Base-by-base conservation (phyloP, 805 yeast genomes). In the Wilhelminamyces savonicus region DNA sequence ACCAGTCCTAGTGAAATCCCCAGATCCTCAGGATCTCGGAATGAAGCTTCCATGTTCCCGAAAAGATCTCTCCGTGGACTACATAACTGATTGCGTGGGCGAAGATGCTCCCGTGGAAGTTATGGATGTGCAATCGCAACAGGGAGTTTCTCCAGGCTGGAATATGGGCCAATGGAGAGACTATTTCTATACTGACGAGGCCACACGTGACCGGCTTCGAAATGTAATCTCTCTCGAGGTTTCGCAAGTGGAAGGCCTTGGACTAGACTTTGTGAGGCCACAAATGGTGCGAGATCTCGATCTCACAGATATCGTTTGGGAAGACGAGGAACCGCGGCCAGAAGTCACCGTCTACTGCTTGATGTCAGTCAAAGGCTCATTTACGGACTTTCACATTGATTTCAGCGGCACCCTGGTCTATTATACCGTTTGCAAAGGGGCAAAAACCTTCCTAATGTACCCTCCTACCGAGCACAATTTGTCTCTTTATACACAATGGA, bases 391-490 rank as follows among this genome's bases (percentile, higher is more conserved):
- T 56, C 97, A 87, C 53, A 65, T 87, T 24, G 97, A 87, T 52
- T 87, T 87, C 52, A 92, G 94, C 2, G 97, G 95, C 0, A 83
- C 95, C 0, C 82, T 92, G 1, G 97, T 87, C 4, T 87, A 84
- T 50, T 87, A 87, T 54, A 84, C 90, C 2, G 76, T 87, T 3
- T 56, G 87, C 11, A 59, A 68, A n/a, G 97, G 97, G 1, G 43
- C 59, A 3, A 87, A 87, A 46, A 69, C 76, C 19, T 87, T 87
- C 46, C 52, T 86, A 27, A 72, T 87, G 69, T 76, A 69, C 43
- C 95, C 94, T 0, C 95, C 95, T 3, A 76, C 94, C 0, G 50
- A 57, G 2, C 41, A 52, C 10, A 87, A 86, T 43, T 61, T 86
- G 29, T 49, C 60, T 11, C 63, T 70, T 20, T 87, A 85, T 47